Conservation (phyloP, 164 flowering plant genomes). For the Euptelea pleiosperma region DNA sequence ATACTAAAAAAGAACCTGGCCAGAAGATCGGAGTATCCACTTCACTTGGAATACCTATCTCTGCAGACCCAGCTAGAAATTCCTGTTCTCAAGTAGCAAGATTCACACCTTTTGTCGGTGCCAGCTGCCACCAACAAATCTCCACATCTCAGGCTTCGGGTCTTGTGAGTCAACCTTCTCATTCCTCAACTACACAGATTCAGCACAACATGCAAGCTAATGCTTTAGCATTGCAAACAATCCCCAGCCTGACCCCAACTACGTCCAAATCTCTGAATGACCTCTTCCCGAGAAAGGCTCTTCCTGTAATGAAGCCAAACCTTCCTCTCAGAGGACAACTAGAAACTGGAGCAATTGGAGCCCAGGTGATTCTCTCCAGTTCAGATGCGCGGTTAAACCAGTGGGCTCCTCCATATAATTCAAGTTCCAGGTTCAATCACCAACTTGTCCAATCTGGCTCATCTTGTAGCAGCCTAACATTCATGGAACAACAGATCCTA, state of each 20-base stretch:
- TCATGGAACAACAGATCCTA: conserved; percentile 25
- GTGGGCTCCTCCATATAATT: conserved; percentile 21
- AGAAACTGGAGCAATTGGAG: conserved; percentile 26
- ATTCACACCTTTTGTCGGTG: conserved; percentile 15
- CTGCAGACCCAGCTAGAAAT: conserved; percentile 20
- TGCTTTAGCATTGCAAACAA: conserved; percentile 22
- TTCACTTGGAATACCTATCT: conserved; percentile 19
- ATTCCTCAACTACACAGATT: conserved; percentile 19
- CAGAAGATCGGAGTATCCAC: conserved; percentile 26
- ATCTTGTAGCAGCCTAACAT: conserved; percentile 15
- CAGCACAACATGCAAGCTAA: conserved; percentile 19
- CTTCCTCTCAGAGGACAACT: conserved; percentile 18
- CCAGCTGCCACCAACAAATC: conserved; percentile 25
- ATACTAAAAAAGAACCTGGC: conserved; percentile 24
- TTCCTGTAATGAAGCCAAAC: conserved; percentile 16
- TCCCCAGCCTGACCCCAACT: conserved; percentile 16
- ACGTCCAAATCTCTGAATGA: conserved; percentile 14
- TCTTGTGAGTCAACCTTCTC: conserved; percentile 28
- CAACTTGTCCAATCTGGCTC: conserved; percentile 27
- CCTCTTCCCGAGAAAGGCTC: conserved; percentile 17
- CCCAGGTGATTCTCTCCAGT: conserved; percentile 33
- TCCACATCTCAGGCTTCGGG: conserved; percentile 23
- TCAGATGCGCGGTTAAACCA: conserved; percentile 28
- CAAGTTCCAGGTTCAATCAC: conserved; percentile 21
- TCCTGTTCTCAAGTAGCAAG: conserved; percentile 10